These are phyloP conservation scores for Sporodiniella umbellata DNA, from an alignment of 371 early-diverging fungal genomes.

Conservation along the genomic window DNA sequence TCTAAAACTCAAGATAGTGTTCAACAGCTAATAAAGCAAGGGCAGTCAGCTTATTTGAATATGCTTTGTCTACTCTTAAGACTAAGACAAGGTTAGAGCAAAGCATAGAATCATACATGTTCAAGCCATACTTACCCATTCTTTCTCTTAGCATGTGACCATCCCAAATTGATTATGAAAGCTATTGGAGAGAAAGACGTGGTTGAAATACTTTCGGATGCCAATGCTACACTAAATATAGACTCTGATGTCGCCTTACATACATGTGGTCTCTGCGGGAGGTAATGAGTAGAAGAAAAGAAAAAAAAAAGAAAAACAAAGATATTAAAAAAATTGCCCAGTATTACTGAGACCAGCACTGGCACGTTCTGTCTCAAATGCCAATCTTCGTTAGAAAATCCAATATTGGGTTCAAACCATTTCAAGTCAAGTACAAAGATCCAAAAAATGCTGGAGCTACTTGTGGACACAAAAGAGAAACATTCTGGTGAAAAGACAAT, in stretches of 20 bases:
- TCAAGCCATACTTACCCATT: background rate
- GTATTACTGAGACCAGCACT: background rate
- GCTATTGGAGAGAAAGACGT: constrained; percentile 52
- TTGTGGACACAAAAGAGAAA: constrained; percentile 26
- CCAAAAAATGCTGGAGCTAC: constrained; percentile 42
- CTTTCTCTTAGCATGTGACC: constrained; percentile 52
- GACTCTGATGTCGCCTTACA: too few relatives aligned
- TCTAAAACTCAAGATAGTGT: constrained; percentile 42
- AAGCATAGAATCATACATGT: too few relatives aligned
- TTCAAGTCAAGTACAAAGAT: constrained; percentile 49
- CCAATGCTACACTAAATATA: background rate
- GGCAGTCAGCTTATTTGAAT: constrained; percentile 52
- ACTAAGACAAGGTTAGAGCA: constrained; percentile 56
- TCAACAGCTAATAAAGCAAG: constrained; percentile 37
- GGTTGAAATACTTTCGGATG: constrained; percentile 20
- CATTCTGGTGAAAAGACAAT: constrained; percentile 66
- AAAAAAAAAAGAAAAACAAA: background rate
- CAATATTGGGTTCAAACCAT: background rate
- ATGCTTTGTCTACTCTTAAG: constrained; percentile 55
- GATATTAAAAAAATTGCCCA: background rate
- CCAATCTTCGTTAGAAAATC: background rate
- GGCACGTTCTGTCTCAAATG: constrained; percentile 16
- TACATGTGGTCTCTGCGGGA: constrained; percentile 40
- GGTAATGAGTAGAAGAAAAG: constrained; percentile 8
- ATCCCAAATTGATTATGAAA: constrained; percentile 74